These are phyloP conservation scores for Coriaria nepalensis DNA, from an alignment of 306 rosid genomes.

Conservation along the genomic window DNA sequence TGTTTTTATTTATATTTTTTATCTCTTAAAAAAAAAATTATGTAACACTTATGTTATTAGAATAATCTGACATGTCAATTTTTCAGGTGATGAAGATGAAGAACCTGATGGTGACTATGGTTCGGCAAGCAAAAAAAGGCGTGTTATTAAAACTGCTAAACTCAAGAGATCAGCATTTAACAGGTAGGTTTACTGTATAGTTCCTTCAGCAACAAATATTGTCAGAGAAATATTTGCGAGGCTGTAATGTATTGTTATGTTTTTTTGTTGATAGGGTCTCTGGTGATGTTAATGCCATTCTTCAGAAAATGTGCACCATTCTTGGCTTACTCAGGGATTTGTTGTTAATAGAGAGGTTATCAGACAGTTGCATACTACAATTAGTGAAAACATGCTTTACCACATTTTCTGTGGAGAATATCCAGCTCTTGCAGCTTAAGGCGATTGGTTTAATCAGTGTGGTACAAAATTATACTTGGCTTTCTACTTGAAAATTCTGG, in stretches of 20 bases:
- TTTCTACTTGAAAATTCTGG: neutral
- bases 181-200: slow-evolving; percentile 40
- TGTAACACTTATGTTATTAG: too few relatives aligned
- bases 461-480: slow-evolving; percentile 40
- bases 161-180: slow-evolving; percentile 50
- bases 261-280: slow-evolving; percentile 54
- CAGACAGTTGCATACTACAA: slow-evolving; percentile 93
- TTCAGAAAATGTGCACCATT: slow-evolving; percentile 93
- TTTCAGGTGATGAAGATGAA: slow-evolving; percentile 65
- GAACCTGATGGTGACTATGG: slow-evolving; percentile 63
- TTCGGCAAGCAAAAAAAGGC: slow-evolving; percentile 76
- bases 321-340: slow-evolving; percentile 84
- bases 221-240: neutral
- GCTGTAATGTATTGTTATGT: neutral
- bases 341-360: slow-evolving; percentile 76
- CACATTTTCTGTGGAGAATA: slow-evolving; percentile 84
- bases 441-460: slow-evolving; percentile 78
- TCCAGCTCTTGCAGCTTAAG: slow-evolving; percentile 94
- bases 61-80: slow-evolving; percentile 1
- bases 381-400: slow-evolving; percentile 84
- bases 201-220: slow-evolving; percentile 10
- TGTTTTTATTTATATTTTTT: too few relatives aligned
- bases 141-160: slow-evolving; percentile 50
- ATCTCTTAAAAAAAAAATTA: neutral
- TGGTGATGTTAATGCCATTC: slow-evolving; percentile 62